Evolutionary conservation across 2,329 filamentous ascomycete genomes (phyloP).

Genomic region (Fusarium compactum): DNA sequence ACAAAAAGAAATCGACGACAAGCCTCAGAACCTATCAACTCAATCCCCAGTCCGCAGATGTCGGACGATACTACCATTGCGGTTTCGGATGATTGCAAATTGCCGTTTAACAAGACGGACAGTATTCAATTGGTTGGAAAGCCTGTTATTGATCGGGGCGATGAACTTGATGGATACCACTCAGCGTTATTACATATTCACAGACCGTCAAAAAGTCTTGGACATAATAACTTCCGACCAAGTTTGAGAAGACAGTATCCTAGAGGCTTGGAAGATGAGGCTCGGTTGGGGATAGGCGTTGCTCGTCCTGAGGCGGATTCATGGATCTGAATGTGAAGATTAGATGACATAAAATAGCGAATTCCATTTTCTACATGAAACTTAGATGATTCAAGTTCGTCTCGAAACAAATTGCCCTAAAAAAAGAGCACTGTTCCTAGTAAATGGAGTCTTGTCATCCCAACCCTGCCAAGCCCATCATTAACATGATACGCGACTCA

Average conservation of each 20-base stretch:
- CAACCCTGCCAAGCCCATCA: not conserved
- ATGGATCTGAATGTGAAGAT: too few species aligned
- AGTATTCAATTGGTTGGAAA: not conserved
- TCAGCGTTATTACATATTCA: conserved; percentile 2
- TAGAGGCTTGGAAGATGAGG: conserved; percentile 1
- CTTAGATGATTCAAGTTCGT: not conserved
- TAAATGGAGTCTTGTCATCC: not conserved
- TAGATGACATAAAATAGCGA: not conserved
- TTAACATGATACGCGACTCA: conserved; percentile 3
- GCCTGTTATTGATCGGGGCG: not conserved
- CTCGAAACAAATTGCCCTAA: not conserved
- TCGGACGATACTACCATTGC: not conserved
- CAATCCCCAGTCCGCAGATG: not conserved
- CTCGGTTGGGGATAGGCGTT: not conserved
- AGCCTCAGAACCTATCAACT: not conserved
- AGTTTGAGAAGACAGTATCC: not conserved
- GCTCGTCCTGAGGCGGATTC: not conserved
- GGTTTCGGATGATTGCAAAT: not conserved
- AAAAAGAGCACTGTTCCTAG: not conserved
- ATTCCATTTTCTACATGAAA: not conserved
- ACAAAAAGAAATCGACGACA: not conserved
- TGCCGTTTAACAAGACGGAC: not conserved
- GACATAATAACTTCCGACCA: not conserved
- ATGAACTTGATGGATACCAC: conserved; percentile 6
- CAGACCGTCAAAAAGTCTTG: not conserved